Base-by-base conservation (phyloP, 2,329 filamentous ascomycete species). In the Phialemoniopsis sp. region DNA sequence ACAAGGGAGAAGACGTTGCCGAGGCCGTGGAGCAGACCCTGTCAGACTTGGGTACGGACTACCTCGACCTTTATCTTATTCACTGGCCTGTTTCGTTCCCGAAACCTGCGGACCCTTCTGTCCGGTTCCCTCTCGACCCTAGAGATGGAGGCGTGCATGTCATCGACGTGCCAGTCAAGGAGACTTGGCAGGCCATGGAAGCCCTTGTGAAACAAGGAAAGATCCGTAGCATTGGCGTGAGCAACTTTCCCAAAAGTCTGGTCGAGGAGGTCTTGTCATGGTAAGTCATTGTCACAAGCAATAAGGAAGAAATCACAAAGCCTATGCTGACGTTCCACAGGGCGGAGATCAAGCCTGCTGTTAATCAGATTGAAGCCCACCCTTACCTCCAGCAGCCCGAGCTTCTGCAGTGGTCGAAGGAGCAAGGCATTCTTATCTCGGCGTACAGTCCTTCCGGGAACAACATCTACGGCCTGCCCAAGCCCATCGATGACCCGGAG, bases 311-410 rank as follows among this genome's bases (percentile, higher is more conserved):
- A 12, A 36, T 47, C 28, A 32, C 41, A 4, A 37, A 39, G 16
- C 32, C 45, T 1, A 30, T 10, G 21, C 21, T 26, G 10, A 26
- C 21, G 32, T 54, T 72, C 14, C 39, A 53, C 36, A 73, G 75
- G 49, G 72, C 73, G 13, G 70, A 62, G 31, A 66, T 80, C 12
- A 61, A 67, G 2, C 82, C 82, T 1, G 77, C 77, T 2, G 73
- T 75, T 48, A 85, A 86, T 60, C 82, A 86, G 61, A 78, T 86
- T 46, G 82, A 86, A 56, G 78, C 78, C 37, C 80, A 86, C 56
- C 80, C 82, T 2, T 83, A 82, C 51, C 67, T 86, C 9, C 82
- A 84, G 54, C 82, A 78, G 54, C 62, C 63, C 2, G 66, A 73
- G 14, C 61, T 87, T 19, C 58, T 82, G 7, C 63, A 71, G 13